Evolutionary conservation across 2,329 filamentous ascomycete species (phyloP).

Genomic region (Fusarium paranaense): DNA sequence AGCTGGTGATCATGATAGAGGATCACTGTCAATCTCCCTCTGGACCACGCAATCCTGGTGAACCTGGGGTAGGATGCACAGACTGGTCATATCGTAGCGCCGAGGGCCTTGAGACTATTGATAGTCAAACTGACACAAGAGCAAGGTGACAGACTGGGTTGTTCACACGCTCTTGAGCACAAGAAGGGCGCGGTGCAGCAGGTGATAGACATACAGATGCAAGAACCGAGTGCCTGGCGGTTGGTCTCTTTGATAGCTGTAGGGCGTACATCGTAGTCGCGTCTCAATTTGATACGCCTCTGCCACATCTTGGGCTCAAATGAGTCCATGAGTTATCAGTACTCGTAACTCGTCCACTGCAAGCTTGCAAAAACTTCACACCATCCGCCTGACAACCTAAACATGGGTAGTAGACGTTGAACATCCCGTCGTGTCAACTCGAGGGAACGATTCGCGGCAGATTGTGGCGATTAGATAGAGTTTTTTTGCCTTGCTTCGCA

Average conservation of each 20-base stretch:
- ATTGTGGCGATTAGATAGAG: conserved; percentile 29
- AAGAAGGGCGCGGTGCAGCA: conserved; percentile 15
- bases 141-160: conserved; percentile 16
- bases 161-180: conserved; percentile 8
- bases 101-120: conserved; percentile 21
- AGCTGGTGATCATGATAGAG: conserved; percentile 35
- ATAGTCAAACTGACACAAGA: conserved; percentile 33
- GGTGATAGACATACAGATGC: conserved; percentile 4
- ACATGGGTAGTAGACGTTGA: conserved; percentile 8
- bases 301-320: conserved; percentile 1
- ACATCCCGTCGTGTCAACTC: background rate
- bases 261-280: conserved; percentile 12
- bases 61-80: conserved; percentile 34
- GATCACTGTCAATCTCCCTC: conserved; percentile 23
- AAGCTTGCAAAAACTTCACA: background rate
- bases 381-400: background rate
- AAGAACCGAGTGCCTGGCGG: conserved; percentile 20
- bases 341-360: conserved; percentile 6
- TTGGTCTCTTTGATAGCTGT: conserved; percentile 16
- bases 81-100: conserved; percentile 23
- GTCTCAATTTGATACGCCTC: conserved; percentile 19
- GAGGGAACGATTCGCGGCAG: background rate
- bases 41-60: conserved; percentile 19
- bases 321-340: background rate
- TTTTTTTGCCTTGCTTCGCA: conserved; percentile 15